Base-by-base conservation (phyloP, 345 rosid species). In the Salix brachista region DNA sequence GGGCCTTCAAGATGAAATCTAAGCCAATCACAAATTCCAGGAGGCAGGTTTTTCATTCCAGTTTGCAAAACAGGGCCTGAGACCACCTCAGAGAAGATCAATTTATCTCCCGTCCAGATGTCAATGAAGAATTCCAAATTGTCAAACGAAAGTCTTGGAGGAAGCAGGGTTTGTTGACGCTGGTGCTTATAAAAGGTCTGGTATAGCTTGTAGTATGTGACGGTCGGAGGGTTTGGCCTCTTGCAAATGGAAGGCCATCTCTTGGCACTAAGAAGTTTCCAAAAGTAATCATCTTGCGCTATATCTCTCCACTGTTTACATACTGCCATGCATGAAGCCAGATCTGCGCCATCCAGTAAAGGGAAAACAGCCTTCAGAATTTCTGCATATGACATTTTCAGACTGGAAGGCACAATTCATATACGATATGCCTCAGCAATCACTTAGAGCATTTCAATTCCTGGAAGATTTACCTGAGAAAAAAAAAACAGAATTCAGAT, bases 181-280 rank as follows among this genome's bases (percentile, higher is more conserved):
- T 83, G 87, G 44, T 85, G 91, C 65, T 86, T 92, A 70, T 86
- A 82, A 82, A 91, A 93, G 62, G 77, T 88, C 65, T 87, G 91
- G 73, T 86, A 93, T 25, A 96, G 84, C 83, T 86, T 90, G 86
- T 85, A 86, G 82, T 93, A 93, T 26, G 94, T 89, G 18, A 71
- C 79, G 5, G 92, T 83, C 16, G 89, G 95, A 26, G 96, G 94
- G 73, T 32, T 85, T 6, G 87, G 84, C 19, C 87, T 89, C 85
- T 90, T 93, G 88, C 96, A 91, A 82, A 90, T 77, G 1, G 97
- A 93, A 77, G 98, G 99, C 99, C 99, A 96, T 85, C 85, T 87
- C 87, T 86, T 91, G 23, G 91, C 89, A 78, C 99, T 93, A 19
- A 85, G 75, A 36, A 93, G 89, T 86, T 91, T 96, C 99, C 99